phyloP scores from a whole-genome alignment of 2,329 filamentous ascomycete genomes.

The Aspergillus sp. region DNA sequence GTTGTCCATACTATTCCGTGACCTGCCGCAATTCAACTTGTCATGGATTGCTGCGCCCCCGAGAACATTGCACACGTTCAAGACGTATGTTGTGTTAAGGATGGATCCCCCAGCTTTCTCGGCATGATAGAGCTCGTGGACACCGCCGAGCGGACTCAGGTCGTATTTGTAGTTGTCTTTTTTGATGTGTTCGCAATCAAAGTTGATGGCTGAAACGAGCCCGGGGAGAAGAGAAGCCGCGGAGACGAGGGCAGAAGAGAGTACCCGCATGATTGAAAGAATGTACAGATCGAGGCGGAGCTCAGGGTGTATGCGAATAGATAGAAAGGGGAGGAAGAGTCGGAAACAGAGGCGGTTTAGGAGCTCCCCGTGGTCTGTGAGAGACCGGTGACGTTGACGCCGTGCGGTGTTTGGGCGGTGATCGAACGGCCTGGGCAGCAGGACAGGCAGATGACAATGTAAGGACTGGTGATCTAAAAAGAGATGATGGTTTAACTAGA shows the following conservation, averaged over 20 bases:
- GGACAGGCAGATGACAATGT: conserved; percentile 2
- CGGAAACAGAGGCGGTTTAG: not conserved
- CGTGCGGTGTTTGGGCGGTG: conserved; percentile 1
- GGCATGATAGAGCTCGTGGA: conserved; percentile 36
- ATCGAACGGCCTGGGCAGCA: conserved; percentile 9
- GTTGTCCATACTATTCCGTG: conserved; percentile 34
- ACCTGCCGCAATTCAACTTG: conserved; percentile 30
- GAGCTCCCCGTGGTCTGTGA: not conserved
- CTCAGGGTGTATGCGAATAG: not conserved
- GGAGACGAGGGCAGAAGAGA: conserved; percentile 27
- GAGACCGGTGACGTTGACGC: conserved; percentile 4
- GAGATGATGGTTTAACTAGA: not conserved
- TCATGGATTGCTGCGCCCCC: conserved; percentile 26
- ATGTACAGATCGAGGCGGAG: not conserved
- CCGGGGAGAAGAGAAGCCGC: conserved; percentile 23
- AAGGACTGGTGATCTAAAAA: conserved; percentile 2
- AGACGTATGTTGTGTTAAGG: conserved; percentile 38
- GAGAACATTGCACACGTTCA: conserved; percentile 37
- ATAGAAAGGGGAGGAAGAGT: not conserved
- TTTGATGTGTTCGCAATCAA: conserved; percentile 40
- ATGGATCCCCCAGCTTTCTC: conserved; percentile 26
- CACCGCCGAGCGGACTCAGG: conserved; percentile 38
- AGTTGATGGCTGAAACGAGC: conserved; percentile 30
- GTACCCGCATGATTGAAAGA: conserved; percentile 33
- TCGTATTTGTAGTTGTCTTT: conserved; percentile 40